Conservation (phyloP, 805 yeast genomes). For the Diddensiella caesifluorescens region DNA sequence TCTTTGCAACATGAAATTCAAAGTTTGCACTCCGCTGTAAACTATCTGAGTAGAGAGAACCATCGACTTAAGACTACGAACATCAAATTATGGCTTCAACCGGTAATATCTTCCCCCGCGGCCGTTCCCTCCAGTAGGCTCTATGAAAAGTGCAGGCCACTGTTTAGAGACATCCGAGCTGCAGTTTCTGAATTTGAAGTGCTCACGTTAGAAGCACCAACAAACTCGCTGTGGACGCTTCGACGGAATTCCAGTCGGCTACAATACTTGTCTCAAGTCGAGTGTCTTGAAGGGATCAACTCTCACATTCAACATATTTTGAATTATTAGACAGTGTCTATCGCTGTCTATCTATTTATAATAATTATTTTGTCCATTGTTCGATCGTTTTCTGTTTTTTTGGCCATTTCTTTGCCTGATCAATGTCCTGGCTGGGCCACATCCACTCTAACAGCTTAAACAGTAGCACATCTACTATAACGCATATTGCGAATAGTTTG, state of each 20-base stretch:
- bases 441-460: conserved; percentile 59
- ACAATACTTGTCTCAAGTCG: neutral
- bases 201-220: neutral
- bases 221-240: neutral
- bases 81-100: neutral
- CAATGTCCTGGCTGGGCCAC: conserved; percentile 67
- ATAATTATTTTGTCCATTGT: neutral
- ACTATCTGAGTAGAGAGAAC: conserved; percentile 7
- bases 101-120: neutral
- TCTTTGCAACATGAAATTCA: conserved; percentile 14
- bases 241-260: neutral
- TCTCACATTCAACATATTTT: neutral
- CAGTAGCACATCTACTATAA: conserved; percentile 71
- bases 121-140: neutral
- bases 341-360: neutral
- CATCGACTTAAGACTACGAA: neutral
- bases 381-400: conserved; percentile 4
- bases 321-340: neutral
- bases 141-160: neutral
- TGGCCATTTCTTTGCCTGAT: conserved; percentile 75
- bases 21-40: conserved; percentile 11
- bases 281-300: conserved; percentile 3
- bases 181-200: conserved; percentile 7
- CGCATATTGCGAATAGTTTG: conserved; percentile 70
- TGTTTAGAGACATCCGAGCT: conserved; percentile 5